These are phyloP conservation scores for Paramecium sonneborni DNA, from an alignment of 73 alveolate genomes.

Conservation along the genomic window DNA sequence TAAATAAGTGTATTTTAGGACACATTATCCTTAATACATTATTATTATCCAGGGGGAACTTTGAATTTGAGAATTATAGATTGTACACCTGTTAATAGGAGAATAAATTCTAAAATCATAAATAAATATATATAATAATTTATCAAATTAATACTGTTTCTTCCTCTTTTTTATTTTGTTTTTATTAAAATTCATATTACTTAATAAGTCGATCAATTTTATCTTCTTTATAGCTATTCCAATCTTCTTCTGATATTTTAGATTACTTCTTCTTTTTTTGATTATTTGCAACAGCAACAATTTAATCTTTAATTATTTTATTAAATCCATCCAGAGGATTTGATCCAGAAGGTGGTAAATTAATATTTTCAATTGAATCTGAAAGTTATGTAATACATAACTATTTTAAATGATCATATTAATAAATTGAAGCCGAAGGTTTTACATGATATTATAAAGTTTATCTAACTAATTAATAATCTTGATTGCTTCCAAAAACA, in stretches of 20 bases:
- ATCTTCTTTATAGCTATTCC: slow-evolving; percentile 25
- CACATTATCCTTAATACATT: neutral
- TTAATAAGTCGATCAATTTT: slow-evolving; percentile 23
- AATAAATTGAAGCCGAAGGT: neutral
- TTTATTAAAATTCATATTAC: neutral
- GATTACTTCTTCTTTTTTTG: neutral
- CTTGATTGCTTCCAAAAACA: neutral
- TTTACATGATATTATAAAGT: neutral
- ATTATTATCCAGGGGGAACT: slow-evolving; percentile 17
- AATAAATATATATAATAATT: neutral
- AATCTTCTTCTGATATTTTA: neutral
- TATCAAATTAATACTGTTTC: neutral
- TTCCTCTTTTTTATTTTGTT: neutral
- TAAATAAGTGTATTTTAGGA: slow-evolving; percentile 7
- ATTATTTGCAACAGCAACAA: neutral
- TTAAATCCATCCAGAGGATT: slow-evolving; percentile 32
- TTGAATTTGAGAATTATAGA: neutral
- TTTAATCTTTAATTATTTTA: slow-evolving; percentile 10
- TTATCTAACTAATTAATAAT: neutral
- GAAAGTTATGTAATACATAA: neutral
- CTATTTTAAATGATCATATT: slow-evolving; percentile 16
- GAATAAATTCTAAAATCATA: neutral
- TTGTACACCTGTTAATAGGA: neutral
- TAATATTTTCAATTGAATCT: slow-evolving; percentile 26
- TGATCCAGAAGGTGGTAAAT: neutral